Evolutionary conservation across 257 asterid genomes (phyloP).

Genomic region (Mitragyna speciosa): DNA sequence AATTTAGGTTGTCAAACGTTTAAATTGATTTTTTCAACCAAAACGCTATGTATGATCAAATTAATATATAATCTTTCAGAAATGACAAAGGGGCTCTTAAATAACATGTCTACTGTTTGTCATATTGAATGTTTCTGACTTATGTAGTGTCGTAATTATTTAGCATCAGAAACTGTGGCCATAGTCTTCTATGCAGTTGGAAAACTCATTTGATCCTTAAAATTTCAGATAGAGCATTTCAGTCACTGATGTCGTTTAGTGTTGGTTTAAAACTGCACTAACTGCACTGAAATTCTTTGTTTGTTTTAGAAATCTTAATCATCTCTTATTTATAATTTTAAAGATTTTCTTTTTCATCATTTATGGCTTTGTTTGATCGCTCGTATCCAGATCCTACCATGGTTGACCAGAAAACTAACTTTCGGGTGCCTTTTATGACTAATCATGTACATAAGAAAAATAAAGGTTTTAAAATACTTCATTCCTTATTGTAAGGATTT

Average conservation of each 20-base stretch:
- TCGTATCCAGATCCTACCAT: neutral
- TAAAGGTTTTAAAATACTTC: neutral
- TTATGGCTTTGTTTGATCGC: too few relatives aligned
- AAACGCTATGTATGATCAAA: neutral
- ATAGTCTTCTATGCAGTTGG: neutral
- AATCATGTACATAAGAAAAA: neutral
- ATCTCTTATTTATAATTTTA: neutral
- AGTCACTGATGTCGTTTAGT: neutral
- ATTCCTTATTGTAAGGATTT: neutral
- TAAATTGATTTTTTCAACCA: neutral
- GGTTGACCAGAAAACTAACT: neutral
- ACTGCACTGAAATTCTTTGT: neutral
- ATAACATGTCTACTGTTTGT: too few relatives aligned
- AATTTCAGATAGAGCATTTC: neutral
- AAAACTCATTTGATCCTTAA: neutral
- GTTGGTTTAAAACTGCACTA: neutral
- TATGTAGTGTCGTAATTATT: neutral
- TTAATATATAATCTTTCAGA: neutral
- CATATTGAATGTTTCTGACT: too few relatives aligned
- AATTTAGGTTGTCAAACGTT: neutral
- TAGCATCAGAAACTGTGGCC: neutral
- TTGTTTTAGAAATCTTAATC: neutral
- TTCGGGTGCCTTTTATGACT: neutral
- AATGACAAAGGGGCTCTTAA: neutral
- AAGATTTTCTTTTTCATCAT: neutral